These are phyloP conservation scores for Azolla pinnata DNA, from an alignment of 75 land plant species.

Conservation along the genomic window DNA sequence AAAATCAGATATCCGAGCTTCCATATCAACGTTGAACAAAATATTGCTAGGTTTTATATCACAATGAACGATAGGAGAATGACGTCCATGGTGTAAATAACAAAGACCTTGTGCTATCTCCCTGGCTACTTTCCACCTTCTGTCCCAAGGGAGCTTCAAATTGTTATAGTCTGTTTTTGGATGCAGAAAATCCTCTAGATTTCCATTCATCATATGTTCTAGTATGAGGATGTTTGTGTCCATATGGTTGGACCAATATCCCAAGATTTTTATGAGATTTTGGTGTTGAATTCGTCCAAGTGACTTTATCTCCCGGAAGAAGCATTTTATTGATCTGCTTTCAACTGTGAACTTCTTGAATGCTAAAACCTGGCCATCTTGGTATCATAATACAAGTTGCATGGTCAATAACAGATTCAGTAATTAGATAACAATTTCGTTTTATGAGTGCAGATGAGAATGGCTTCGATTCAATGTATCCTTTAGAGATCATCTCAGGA, in stretches of 20 bases:
- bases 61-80: constrained; percentile 45
- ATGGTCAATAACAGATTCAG: not conserved
- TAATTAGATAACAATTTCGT: too few species aligned
- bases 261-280: constrained; percentile 49
- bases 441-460: too few species aligned
- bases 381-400: not conserved
- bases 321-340: constrained; percentile 8
- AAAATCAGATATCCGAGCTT: constrained; percentile 61
- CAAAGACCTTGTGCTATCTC: constrained; percentile 58
- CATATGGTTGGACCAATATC: constrained; percentile 42
- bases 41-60: constrained; percentile 70
- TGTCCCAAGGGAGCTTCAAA: constrained; percentile 32
- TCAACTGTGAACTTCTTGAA: constrained; percentile 25
- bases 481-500: too few species aligned
- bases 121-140: constrained; percentile 43
- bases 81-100: constrained; percentile 58
- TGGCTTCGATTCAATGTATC: too few species aligned
- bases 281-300: constrained; percentile 50
- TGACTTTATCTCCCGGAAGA: constrained; percentile 48
- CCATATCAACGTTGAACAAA: constrained; percentile 54
- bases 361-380: constrained; percentile 18
- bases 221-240: constrained; percentile 46
- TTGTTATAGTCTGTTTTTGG: constrained; percentile 14
- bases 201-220: constrained; percentile 63
- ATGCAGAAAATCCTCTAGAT: constrained; percentile 54